Evolutionary conservation across 2,329 filamentous ascomycete species (phyloP), one percentile per base, ranked within the genome.

Genomic region (Stagonosporopsis chrysanthemi): DNA sequence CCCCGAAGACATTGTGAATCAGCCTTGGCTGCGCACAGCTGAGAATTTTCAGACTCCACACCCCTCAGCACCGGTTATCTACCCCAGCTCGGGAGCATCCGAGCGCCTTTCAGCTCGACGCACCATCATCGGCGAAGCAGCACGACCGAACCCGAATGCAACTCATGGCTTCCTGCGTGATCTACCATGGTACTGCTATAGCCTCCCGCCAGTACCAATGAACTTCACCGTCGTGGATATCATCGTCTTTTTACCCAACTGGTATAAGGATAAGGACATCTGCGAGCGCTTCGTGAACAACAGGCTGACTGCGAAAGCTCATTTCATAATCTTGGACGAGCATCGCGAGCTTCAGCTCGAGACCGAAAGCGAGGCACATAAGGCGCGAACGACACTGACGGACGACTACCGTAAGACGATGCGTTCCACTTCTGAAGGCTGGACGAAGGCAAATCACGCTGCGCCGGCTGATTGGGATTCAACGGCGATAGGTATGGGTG

Each of bases 171-270:
- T 58, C 23, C 23, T 58, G n/a, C 41, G 54, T 12, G 22, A 56
- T 12, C 39, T 60, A 6, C 61, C 64, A 15, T 5, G 19, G 3
- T 42, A 66, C 33, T 57, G 60, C 26, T 67, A 62, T 28, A 14
- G 22, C 5, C 29, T 67, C 1, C 61, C 52, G 1, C 12, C 5
- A 29, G 50, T 29, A 17, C 19, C 3, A 14, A 52, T 68, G 28
- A 66, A 65, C 29, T 64, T 63, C 17, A 67, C 66, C 6, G 26
- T 66, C 14, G 58, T 52, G 1, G 66, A 69, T 15, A 58, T 66
- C 31, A 49, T 69, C 15, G 56, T 49, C 4, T 24, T 69, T 9
- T 26, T 67, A 2, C 63, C 62, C 0, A 62, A 65, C 15, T 64
- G 62, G 62, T 66, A 65, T 36, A 61, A 60, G 23, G 60, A 64